Base-by-base conservation (phyloP, 2,329 filamentous ascomycete genomes). In the Talaromyces sp. region DNA sequence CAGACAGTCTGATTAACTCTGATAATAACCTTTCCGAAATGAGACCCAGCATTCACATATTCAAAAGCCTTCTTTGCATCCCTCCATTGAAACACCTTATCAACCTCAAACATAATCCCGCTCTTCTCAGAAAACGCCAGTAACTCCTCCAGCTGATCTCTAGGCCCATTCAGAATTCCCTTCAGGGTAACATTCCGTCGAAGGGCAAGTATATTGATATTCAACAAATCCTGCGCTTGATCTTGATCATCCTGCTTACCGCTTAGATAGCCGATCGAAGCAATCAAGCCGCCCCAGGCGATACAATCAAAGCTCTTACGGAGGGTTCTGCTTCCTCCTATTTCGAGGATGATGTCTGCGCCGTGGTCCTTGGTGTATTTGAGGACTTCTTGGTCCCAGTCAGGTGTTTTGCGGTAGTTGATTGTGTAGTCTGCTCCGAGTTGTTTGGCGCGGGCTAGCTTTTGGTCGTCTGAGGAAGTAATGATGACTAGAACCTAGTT, bases 151-250 rank as follows among this genome's bases (percentile, higher is more conserved):
- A 75, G 80, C 40, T 78, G 72, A 61, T 84, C 81, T 62, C 77
- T 78, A 0, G 85, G 84, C 0, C 85, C 86, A 67, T 87, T 87
- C 28, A 87, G 64, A 6, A 88, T 80, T 0, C 86, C 80, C 67
- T 81, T 82, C 7, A 83, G 65, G 1, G 80, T 82, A 1, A 82
- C 77, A 41, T 77, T 83, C 21, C 78, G 72, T 60, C 74, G 72
- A 45, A 82, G 63, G 2, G 79, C 77, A 17, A 82, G 72, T 28
- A 88, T 71, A 63, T 87, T 88, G 13, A 85, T 80, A 62, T 86
- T 85, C 7, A 81, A 73, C 45, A 81, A 69, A 67, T 84, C 81
- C 0, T 76, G 80, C 4, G 73, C 69, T 0, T 87, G 84, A 60
- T 82, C 69, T 0, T 87, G 84, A 60, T 82, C 74, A 68, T 51